Evolutionary conservation across 192 early-diverging fungal species (phyloP).

Genomic region (Mortierella alpina): DNA sequence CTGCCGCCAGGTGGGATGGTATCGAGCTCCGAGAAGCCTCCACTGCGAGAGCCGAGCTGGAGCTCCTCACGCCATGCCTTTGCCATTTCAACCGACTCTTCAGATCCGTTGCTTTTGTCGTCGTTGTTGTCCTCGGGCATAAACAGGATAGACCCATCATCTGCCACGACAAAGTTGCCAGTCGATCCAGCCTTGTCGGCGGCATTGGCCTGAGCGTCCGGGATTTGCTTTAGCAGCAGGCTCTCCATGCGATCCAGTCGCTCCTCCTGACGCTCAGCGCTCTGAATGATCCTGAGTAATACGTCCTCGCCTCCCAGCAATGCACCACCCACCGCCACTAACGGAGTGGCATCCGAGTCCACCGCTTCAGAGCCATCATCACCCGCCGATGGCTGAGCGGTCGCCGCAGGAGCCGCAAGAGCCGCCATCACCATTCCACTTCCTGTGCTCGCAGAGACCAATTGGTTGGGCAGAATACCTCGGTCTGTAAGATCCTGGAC

Average conservation of each 20-base stretch:
- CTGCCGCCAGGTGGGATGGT: not conserved
- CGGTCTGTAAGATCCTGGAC: constrained; percentile 44
- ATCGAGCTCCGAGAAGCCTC: not conserved
- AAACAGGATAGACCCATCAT: constrained; percentile 25
- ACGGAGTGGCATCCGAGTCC: not conserved
- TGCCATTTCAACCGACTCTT: constrained; percentile 5
- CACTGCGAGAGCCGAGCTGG: not conserved
- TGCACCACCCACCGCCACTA: constrained; percentile 31
- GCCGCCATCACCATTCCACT: not conserved
- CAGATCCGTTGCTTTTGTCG: not conserved
- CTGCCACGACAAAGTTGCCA: constrained; percentile 11
- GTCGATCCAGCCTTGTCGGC: not conserved
- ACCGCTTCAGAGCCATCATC: not conserved
- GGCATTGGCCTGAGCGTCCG: not conserved
- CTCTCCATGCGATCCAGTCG: constrained; percentile 36
- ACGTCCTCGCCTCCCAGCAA: constrained; percentile 45
- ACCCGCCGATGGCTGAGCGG: not conserved
- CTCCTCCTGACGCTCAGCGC: constrained; percentile 41
- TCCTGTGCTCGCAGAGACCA: not conserved
- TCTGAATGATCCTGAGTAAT: constrained; percentile 35
- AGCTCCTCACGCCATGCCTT: constrained; percentile 32
- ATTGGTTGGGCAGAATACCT: constrained; percentile 29
- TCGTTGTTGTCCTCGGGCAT: constrained; percentile 4
- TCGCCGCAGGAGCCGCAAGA: not conserved
- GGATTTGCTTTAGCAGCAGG: constrained; percentile 10